phyloP scores from a whole-genome alignment of 768 basidiomycete genomes.

The Lactarius indigo region DNA sequence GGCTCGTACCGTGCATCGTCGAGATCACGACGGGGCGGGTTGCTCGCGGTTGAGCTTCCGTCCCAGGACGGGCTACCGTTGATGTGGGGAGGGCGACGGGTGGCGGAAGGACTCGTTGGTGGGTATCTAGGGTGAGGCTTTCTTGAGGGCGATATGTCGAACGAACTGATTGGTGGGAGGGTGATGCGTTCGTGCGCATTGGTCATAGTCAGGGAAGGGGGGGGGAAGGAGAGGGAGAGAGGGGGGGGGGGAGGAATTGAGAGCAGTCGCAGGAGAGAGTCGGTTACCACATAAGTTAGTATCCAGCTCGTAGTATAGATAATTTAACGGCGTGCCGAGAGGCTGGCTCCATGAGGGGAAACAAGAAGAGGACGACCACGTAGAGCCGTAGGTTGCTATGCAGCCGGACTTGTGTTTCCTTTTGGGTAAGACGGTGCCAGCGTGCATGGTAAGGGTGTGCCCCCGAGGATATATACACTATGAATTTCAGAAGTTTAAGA shows the following conservation, averaged over 20 bases:
- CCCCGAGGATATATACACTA: slow-evolving; percentile 22
- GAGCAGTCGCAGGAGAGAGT: slow-evolving; percentile 9
- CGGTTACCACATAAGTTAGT: slow-evolving; percentile 13
- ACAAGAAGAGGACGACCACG: slow-evolving; percentile 20
- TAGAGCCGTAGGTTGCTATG: slow-evolving; percentile 25
- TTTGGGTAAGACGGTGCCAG: slow-evolving; percentile 24
- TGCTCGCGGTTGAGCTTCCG: slow-evolving; percentile 7
- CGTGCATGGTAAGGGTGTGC: slow-evolving; percentile 20
- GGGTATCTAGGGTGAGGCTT: not conserved
- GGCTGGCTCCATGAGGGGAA: no score
- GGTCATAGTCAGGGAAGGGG: slow-evolving; percentile 15
- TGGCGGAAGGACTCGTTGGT: not conserved
- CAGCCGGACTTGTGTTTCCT: slow-evolving; percentile 12
- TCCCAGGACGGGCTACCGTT: slow-evolving; percentile 17
- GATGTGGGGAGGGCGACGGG: slow-evolving; percentile 4
- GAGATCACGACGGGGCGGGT: not conserved
- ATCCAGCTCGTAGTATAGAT: slow-evolving; percentile 16
- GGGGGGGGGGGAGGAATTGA: slow-evolving; percentile 1
- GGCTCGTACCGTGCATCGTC: slow-evolving; percentile 8
- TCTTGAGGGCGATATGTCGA: slow-evolving; percentile 14
- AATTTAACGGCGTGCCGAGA: no score
- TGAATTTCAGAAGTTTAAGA: slow-evolving; percentile 21
- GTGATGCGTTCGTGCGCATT: slow-evolving; percentile 24
- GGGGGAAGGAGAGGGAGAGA: not conserved
- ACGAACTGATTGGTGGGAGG: slow-evolving; percentile 19